Evolutionary conservation across 2,329 filamentous ascomycete genomes (phyloP).

Genomic region (Eutypa lata): DNA sequence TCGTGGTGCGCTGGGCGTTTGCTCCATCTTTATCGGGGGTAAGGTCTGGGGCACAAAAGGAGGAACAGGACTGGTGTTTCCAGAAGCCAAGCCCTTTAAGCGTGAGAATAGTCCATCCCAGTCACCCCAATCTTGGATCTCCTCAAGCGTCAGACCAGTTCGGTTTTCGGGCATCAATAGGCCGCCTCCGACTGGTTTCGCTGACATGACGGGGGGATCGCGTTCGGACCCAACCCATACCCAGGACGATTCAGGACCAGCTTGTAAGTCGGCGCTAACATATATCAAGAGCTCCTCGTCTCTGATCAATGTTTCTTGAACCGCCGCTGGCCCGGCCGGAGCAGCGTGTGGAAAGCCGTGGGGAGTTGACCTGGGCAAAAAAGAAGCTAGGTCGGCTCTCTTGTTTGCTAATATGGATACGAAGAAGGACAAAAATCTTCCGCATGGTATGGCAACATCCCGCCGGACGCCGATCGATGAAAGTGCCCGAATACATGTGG

Average conservation of each 20-base stretch:
- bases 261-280: conserved; percentile 82
- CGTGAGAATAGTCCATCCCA: conserved; percentile 73
- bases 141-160: conserved; percentile 52
- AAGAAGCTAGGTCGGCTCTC: conserved; percentile 40
- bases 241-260: conserved; percentile 74
- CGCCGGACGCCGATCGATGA: conserved; percentile 68
- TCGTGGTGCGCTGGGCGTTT: conserved; percentile 18
- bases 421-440: conserved; percentile 80
- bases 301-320: conserved; percentile 40
- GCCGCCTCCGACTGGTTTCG: conserved; percentile 31
- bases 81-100: conserved; percentile 51
- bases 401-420: conserved; percentile 61
- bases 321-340: conserved; percentile 16
- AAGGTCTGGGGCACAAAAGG: conserved; percentile 25
- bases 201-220: conserved; percentile 29
- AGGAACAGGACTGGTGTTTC: conserved; percentile 21
- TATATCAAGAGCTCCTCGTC: conserved; percentile 91
- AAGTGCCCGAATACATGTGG: conserved; percentile 69
- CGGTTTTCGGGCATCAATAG: conserved; percentile 45
- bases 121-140: conserved; percentile 69
- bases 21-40: conserved; percentile 31
- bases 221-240: conserved; percentile 68
- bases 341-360: conserved; percentile 20
- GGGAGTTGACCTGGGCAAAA: conserved; percentile 24
- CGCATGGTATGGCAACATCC: conserved; percentile 73